Base-by-base conservation (phyloP, 345 rosid genomes). In the Gossypium rotundifolium region DNA sequence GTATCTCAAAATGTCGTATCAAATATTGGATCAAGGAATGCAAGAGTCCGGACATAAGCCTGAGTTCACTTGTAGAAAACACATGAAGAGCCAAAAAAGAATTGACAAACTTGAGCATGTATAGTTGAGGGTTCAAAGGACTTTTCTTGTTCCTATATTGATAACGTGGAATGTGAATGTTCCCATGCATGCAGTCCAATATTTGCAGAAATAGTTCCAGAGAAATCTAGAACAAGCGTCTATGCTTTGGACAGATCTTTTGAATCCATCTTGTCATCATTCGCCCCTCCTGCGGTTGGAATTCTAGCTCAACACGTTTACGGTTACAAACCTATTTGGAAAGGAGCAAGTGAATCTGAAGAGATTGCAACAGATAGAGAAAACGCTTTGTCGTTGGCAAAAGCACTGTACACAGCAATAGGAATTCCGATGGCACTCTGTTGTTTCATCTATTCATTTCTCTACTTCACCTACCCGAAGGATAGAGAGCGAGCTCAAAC, bases 131-230 rank as follows among this genome's bases (percentile, higher is more conserved):
- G 29, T 66, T 48, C 11, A 14, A 65, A 42, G 69, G 13, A 42
- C 5, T 18, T 23, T 23, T 13, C 40, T 14, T 45, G 0, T 46
- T 23, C 11, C 2, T 46, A 23, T 65, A 65, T 46, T 22, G 46
- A 27, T 69, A 3, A 69, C 72, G 27, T 16, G 44, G 27, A 69
- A 67, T 46, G 10, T 23, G 9, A 9, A 27, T 17, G 23, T 49
- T 68, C 52, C 71, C 70, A 69, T 71, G 73, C 40, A n/a, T 57
- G 80, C 91, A 92, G 98, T 78, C 97, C 98, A 9, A 90, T 92
- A 55, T 92, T 92, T 80, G 97, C 97, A 49, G 98, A 94, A 78
- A 92, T 94, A 54, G 98, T 94, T 44, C 96, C 97, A 7, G 95
- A 88, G 83, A 94, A 75, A 73, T 85, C 97, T 45, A 83, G 93